phyloP scores from a whole-genome alignment of 108 stramenopile species.

The Phaeodactylum tricornutum region DNA sequence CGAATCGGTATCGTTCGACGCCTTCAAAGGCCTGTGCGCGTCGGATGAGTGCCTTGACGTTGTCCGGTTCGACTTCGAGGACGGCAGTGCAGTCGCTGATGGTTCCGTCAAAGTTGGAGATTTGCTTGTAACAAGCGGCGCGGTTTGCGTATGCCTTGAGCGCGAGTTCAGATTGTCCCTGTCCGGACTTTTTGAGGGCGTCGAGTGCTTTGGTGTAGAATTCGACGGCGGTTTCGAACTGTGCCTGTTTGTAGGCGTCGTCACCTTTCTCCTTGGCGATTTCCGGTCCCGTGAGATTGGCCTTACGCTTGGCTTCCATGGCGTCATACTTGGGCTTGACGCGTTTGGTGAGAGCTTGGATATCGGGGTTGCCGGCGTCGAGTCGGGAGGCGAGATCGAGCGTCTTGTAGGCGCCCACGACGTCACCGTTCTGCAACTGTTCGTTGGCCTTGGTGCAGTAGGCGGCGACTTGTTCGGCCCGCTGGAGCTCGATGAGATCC shows the following conservation, averaged over 20 bases:
- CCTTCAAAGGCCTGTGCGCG: constrained; percentile 99
- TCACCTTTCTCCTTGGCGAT: constrained; percentile 94
- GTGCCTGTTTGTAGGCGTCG: constrained; percentile 79
- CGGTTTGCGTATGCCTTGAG: constrained; percentile 95
- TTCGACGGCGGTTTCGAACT: constrained; percentile 81
- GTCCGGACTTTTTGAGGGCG: constrained; percentile 51
- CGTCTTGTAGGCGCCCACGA: constrained; percentile 81
- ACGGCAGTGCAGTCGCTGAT: constrained; percentile 94
- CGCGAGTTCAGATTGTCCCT: constrained; percentile 62
- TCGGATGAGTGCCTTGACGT: constrained; percentile 96
- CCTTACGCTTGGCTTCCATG: constrained; percentile 79
- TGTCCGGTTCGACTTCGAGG: constrained; percentile 90
- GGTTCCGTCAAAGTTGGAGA: constrained; percentile 96
- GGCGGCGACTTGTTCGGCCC: constrained; percentile 80
- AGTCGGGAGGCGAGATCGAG: constrained; percentile 84
- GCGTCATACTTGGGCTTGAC: constrained; percentile 89
- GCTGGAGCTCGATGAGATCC: constrained; percentile 78
- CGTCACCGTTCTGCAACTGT: constrained; percentile 81
- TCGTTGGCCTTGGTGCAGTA: constrained; percentile 81
- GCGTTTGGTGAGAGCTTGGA: constrained; percentile 72
- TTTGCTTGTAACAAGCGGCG: constrained; percentile 99
- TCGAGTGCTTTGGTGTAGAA: constrained; percentile 94
- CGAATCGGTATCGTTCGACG: constrained; percentile 91
- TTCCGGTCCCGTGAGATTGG: constrained; percentile 70
- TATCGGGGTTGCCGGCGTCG: constrained; percentile 91